Percentiles rank a stretch among this genome's conserved stretches.
Conservation (phyloP, 192 early-diverging fungal genomes). For the Rhizoclosmatium globosum region DNA sequence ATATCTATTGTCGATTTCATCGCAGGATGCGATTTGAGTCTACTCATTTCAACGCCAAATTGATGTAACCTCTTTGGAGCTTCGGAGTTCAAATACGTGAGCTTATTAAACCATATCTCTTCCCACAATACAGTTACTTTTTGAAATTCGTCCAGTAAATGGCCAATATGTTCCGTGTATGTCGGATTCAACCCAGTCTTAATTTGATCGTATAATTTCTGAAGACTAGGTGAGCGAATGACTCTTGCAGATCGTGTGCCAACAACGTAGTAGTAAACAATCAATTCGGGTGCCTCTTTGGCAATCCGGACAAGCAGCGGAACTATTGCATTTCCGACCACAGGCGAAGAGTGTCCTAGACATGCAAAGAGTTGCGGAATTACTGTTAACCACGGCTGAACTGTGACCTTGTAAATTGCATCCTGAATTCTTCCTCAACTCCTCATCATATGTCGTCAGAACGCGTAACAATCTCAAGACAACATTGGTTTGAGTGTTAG, state of each 20-base stretch:
- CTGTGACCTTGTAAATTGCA: conserved; percentile 29
- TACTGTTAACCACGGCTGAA: conserved; percentile 67
- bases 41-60: conserved; percentile 62
- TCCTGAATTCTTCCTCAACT: conserved; percentile 47
- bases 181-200: background rate
- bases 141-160: conserved; percentile 64
- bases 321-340: conserved; percentile 60
- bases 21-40: conserved; percentile 55
- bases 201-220: conserved; percentile 15
- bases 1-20: conserved; percentile 56
- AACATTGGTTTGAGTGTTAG: background rate
- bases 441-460: conserved; percentile 67
- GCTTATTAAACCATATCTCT: conserved; percentile 79
- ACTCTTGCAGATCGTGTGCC: conserved; percentile 7
- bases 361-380: conserved; percentile 81
- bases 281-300: conserved; percentile 63
- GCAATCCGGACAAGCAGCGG: conserved; percentile 70
- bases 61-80: conserved; percentile 60
- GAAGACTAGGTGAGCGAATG: background rate
- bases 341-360: conserved; percentile 67
- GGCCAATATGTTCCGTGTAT: conserved; percentile 37
- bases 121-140: conserved; percentile 83
- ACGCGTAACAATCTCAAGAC: conserved; percentile 51
- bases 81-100: conserved; percentile 66
- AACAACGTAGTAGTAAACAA: conserved; percentile 74